Evolutionary conservation across 1,284 basidiomycete genomes (phyloP).

Genomic region (Rhizoctonia solani): DNA sequence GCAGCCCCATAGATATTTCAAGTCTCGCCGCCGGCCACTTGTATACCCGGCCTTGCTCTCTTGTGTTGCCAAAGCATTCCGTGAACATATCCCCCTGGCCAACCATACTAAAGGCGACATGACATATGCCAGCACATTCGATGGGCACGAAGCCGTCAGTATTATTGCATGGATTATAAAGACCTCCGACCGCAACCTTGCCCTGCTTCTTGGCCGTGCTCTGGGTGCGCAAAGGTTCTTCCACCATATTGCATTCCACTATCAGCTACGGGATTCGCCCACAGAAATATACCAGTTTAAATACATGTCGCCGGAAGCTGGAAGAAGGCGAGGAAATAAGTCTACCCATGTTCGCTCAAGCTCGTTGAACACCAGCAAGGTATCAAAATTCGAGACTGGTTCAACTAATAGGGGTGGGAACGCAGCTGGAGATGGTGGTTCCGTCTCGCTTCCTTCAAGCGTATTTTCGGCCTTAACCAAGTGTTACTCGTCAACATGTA

Average conservation of each 20-base stretch:
- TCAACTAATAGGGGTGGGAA: no score
- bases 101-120: slow-evolving; percentile 94
- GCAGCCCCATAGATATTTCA: slow-evolving; percentile 46
- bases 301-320: slow-evolving; percentile 3
- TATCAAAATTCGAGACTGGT: slow-evolving; percentile 51
- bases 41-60: slow-evolving; percentile 96
- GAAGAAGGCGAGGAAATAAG: slow-evolving; percentile 46
- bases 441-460: slow-evolving; percentile 81
- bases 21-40: slow-evolving; percentile 62
- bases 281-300: slow-evolving; percentile 92
- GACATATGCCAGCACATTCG: slow-evolving; percentile 94
- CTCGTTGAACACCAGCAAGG: slow-evolving; percentile 45
- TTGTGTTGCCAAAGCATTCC: slow-evolving; percentile 92
- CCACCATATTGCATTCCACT: slow-evolving; percentile 99
- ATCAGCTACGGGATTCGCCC: slow-evolving; percentile 87
- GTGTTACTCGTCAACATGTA: slow-evolving; percentile 98
- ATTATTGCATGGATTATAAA: slow-evolving; percentile 98
- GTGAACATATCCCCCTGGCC: slow-evolving; percentile 71
- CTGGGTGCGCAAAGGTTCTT: slow-evolving; percentile 99
- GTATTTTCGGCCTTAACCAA: slow-evolving; percentile 97
- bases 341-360: slow-evolving; percentile 15
- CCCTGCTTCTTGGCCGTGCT: slow-evolving; percentile 89
- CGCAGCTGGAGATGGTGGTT: slow-evolving; percentile 48
- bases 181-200: slow-evolving; percentile 95
- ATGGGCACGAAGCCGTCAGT: slow-evolving; percentile 95